Evolutionary conservation across 2,329 filamentous ascomycete genomes (phyloP), one percentile per base, ranked within the genome.

Genomic region (Talaromyces atroroseus): DNA sequence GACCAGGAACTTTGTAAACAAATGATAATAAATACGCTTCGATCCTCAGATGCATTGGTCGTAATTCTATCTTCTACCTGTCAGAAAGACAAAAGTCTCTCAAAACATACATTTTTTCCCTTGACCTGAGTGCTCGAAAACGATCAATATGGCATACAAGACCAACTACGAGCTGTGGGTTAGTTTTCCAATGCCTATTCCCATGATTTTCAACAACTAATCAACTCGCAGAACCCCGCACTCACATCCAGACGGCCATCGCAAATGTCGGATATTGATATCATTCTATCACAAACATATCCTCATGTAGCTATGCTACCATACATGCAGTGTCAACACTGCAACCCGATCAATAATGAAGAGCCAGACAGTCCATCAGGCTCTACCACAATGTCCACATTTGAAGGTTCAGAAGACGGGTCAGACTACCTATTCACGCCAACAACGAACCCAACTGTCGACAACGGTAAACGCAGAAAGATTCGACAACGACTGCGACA

Each of bases 151-250:
- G 68, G 62, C 62, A 46, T 73, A 73, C 67, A 72, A 70, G 51
- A 68, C 65, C 61, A 73, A 73, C 65, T 73, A 71, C 56, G 68
- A 73, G 58, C 65, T 70, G 50, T 71, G 72, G 52, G 71, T 72
- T 61, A 62, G 70, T 69, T 38, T 20, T 29, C 24, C 38, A 49
- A 1, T 23, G 21, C n/a, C n/a, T 7, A 36, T 2, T 16, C 52
- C 36, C 20, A 18, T 23, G 21, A 16, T 44, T 47, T 7, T 47
- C 47, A 42, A 45, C n/a, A 14, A 57, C 58, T 61, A 29, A 57
- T 16, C 18, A 26, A 16, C 50, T 16, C 45, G 42, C 24, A 64
- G 63, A 60, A 62, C 61, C 54, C 64, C 63, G 49, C 65, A 60
- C 16, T 64, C 65, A 12, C 63, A 65, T 44, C 65, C 67, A 51